A percentile compares a stretch with the other conserved stretches of the same genome.
phyloP scores from a whole-genome alignment of 768 basidiomycete genomes.

The Tylopilus intermedius region DNA sequence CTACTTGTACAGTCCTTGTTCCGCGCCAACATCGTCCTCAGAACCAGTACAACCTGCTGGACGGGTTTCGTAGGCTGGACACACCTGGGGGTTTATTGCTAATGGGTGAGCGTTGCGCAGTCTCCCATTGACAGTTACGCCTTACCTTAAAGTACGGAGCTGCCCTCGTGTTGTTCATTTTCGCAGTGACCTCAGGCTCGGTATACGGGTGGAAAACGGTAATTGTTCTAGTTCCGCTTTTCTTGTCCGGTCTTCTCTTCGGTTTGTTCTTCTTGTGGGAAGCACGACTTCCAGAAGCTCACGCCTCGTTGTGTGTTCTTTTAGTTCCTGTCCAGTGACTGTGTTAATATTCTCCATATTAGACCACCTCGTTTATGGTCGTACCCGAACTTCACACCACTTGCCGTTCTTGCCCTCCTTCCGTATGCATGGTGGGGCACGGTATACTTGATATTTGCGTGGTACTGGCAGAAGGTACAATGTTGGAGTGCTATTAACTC shows the following conservation, averaged over 20 bases:
- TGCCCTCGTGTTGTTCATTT: not conserved
- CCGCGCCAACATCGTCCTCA: not conserved
- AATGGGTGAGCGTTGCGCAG: not conserved
- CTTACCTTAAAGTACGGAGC: not conserved
- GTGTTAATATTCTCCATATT: not conserved
- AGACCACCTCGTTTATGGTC: not conserved
- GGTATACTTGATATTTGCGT: not conserved
- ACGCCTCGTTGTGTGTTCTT: too few species aligned
- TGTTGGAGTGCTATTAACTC: not conserved
- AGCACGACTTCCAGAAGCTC: not conserved
- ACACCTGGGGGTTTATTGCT: not conserved
- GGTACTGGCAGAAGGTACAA: not conserved
- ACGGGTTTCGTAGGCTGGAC: not conserved
- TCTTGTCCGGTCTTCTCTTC: not conserved
- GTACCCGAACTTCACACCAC: not conserved
- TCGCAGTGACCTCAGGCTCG: not conserved
- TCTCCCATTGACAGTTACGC: not conserved
- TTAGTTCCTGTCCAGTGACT: too few species aligned
- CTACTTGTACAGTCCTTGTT: not conserved
- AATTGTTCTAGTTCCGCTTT: not conserved
- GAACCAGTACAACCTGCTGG: not conserved
- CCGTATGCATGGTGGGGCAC: not conserved
- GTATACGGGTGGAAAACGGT: not conserved
- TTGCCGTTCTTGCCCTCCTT: not conserved
- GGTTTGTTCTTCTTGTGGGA: not conserved